A percentile compares a stretch with the other conserved stretches of the same genome.
Evolutionary conservation across 257 asterid species (phyloP).

Genomic region (Osmanthus fragrans): DNA sequence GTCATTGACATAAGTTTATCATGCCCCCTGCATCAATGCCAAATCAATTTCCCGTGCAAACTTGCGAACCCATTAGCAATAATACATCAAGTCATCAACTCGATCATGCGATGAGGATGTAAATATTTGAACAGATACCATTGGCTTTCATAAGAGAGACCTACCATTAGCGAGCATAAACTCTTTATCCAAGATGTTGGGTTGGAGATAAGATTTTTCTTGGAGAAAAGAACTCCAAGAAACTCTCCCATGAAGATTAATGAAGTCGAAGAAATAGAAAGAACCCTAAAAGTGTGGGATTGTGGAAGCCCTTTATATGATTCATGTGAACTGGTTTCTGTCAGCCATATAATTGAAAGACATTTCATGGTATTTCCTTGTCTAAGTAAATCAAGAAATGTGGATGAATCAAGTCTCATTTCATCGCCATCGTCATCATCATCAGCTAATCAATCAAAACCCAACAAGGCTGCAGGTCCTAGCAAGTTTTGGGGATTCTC

Average conservation of each 20-base stretch:
- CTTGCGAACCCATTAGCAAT: no score
- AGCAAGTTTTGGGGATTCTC: slow-evolving; percentile 5
- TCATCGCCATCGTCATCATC: neutral
- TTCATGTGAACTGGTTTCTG: slow-evolving; percentile 55
- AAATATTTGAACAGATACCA: neutral
- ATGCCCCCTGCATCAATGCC: no score
- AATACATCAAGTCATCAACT: no score
- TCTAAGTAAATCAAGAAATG: slow-evolving; percentile 17
- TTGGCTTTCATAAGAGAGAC: no score
- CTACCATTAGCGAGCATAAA: neutral
- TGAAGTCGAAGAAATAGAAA: slow-evolving; percentile 9
- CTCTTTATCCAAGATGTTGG: neutral
- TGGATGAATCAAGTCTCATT: neutral
- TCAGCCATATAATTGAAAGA: slow-evolving; percentile 57
- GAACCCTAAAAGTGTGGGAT: slow-evolving; percentile 45
- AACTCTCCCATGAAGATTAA: slow-evolving; percentile 9
- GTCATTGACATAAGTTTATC: no score
- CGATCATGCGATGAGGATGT: neutral
- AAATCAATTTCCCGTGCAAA: no score
- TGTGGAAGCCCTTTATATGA: slow-evolving; percentile 83
- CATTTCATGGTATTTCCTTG: slow-evolving; percentile 36
- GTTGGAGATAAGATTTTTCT: neutral
- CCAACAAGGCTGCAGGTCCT: neutral
- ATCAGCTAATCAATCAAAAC: neutral
- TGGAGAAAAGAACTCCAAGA: slow-evolving; percentile 6